Conservation (phyloP, 768 basidiomycete genomes). For the Hysterangium stoloniferum region DNA sequence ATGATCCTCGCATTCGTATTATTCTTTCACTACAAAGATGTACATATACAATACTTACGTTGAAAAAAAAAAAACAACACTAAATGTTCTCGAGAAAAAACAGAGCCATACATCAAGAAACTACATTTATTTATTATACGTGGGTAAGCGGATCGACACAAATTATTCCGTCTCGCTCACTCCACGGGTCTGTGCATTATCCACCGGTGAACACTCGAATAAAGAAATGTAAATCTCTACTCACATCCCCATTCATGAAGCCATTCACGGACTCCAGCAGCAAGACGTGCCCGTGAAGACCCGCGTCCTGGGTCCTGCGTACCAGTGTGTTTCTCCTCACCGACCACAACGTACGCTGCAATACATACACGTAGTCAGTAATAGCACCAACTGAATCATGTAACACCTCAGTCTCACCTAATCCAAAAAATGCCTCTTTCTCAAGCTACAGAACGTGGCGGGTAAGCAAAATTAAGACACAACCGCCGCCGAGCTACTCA, state of each 20-base stretch:
- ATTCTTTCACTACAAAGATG: background rate
- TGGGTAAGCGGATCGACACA: constrained; percentile 86
- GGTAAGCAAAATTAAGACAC: background rate
- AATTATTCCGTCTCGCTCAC: constrained; percentile 82
- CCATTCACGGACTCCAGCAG: constrained; percentile 84
- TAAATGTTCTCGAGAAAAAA: too few relatives aligned
- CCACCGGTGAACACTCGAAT: too few relatives aligned
- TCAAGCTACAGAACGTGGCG: constrained; percentile 54
- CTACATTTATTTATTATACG: constrained; percentile 9
- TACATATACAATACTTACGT: constrained; percentile 1
- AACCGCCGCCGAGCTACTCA: constrained; percentile 37
- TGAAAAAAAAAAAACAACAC: background rate
- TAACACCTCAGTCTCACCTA: constrained; percentile 42
- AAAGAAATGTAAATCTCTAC: constrained; percentile 4
- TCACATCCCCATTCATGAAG: constrained; percentile 79
- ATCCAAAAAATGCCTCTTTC: constrained; percentile 77
- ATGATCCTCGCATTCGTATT: background rate
- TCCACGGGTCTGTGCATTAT: constrained; percentile 60
- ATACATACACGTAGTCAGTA: constrained; percentile 11
- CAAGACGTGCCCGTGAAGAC: constrained; percentile 74
- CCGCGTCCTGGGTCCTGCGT: constrained; percentile 80
- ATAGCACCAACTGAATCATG: constrained; percentile 7
- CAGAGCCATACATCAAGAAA: constrained; percentile 1
- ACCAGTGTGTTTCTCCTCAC: constrained; percentile 94
- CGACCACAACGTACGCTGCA: constrained; percentile 80